Percentiles rank a stretch among this genome's conserved stretches.
Evolutionary conservation across 1,284 basidiomycete species (phyloP).

Genomic region (Melanopsichium pennsylvanicum): DNA sequence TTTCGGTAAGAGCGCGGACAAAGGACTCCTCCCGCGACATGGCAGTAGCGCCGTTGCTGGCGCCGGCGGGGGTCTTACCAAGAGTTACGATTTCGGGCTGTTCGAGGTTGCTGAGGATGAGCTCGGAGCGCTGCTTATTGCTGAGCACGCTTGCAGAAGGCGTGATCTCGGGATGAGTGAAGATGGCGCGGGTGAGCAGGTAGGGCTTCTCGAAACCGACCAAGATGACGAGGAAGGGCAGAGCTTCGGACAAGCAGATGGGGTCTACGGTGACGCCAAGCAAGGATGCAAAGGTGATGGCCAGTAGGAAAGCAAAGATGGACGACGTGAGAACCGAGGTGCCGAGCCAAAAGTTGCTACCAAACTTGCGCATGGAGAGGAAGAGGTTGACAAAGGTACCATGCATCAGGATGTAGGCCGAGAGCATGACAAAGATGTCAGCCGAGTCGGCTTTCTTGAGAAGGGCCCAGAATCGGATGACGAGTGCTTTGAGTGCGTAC

Average conservation of each 20-base stretch:
- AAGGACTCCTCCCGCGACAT: constrained; percentile 56
- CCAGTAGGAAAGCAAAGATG: constrained; percentile 85
- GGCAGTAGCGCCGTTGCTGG: constrained; percentile 22
- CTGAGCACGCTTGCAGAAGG: constrained; percentile 56
- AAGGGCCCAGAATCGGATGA: constrained; percentile 62
- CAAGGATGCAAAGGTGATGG: constrained; percentile 83
- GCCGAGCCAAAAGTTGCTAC: constrained; percentile 68
- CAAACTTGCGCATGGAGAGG: constrained; percentile 65
- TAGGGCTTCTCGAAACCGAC: constrained; percentile 98
- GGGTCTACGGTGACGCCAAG: constrained; percentile 89
- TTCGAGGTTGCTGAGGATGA: constrained; percentile 41
- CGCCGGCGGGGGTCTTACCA: constrained; percentile 25
- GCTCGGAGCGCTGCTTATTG: constrained; percentile 33
- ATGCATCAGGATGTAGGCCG: constrained; percentile 96
- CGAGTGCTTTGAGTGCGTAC: constrained; percentile 57
- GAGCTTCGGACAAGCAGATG: constrained; percentile 88
- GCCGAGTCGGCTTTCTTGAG: constrained; percentile 85
- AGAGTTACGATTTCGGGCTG: constrained; percentile 36
- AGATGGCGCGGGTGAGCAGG: constrained; percentile 86
- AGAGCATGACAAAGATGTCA: constrained; percentile 93
- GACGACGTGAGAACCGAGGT: constrained; percentile 83
- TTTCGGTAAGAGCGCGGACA: constrained; percentile 65
- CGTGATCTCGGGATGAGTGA: constrained; percentile 79
- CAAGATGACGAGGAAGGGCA: constrained; percentile 96
- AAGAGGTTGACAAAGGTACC: constrained; percentile 81